Evolutionary conservation across 257 asterid genomes (phyloP).

Genomic region (Orobanche coerulescens): DNA sequence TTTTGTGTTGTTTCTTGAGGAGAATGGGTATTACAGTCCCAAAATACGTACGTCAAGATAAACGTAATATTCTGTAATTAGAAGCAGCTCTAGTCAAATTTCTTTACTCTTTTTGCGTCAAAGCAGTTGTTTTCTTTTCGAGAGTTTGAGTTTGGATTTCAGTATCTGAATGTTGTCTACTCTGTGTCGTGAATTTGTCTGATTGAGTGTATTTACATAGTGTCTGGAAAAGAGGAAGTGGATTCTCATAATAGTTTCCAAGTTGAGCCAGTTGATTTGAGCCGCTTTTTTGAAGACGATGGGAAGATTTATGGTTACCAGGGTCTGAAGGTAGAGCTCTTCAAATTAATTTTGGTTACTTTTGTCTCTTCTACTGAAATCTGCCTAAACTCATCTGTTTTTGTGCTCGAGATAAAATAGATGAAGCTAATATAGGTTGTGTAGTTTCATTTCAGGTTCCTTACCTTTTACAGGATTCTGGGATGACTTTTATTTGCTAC

Average conservation of each 20-base stretch:
- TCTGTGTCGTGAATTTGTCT: not conserved
- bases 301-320: conserved; percentile 78
- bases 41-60: not conserved
- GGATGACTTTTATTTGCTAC: not conserved
- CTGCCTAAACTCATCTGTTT: conserved; percentile 2
- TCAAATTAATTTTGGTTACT: not conserved
- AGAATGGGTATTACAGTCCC: not conserved
- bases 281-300: conserved; percentile 64
- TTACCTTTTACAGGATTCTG: not conserved
- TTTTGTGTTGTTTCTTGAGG: not conserved
- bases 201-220: conserved; percentile 26
- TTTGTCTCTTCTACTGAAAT: not conserved
- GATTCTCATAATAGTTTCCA: conserved; percentile 50
- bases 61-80: not conserved
- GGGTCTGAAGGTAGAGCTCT: conserved; percentile 59
- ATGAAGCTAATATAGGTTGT: not conserved
- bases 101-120: not conserved
- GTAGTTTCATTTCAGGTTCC: not conserved
- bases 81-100: not conserved
- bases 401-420: not conserved
- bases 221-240: conserved; percentile 66
- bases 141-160: not conserved
- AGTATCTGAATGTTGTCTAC: not conserved
- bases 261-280: conserved; percentile 70
- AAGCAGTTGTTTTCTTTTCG: not conserved